Percentiles rank a stretch among this genome's conserved stretches.
phyloP scores from a whole-genome alignment of 495 filamentous ascomycete genomes.

The Tetracladium setigerum region DNA sequence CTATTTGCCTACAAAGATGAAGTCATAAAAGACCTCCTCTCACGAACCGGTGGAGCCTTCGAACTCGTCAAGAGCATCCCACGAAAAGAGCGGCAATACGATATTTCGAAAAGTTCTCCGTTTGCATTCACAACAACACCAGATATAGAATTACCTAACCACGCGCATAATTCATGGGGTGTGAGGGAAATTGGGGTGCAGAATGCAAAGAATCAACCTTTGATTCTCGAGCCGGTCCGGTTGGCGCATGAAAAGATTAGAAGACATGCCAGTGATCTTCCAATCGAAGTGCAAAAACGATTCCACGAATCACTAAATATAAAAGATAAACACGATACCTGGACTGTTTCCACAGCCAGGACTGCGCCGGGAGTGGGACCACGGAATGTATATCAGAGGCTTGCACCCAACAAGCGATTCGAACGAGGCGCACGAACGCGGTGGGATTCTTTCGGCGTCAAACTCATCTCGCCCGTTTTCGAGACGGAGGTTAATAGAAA shows the following conservation, averaged over 20 bases:
- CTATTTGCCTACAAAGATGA: constrained; percentile 12
- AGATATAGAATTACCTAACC: neutral
- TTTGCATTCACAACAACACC: neutral
- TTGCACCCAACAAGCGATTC: neutral
- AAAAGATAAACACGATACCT: constrained; percentile 2
- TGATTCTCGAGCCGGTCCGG: neutral
- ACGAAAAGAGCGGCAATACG: neutral
- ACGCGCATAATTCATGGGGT: constrained; percentile 12
- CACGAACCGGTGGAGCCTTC: too few species aligned
- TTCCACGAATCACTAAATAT: neutral
- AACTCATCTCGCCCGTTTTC: constrained; percentile 8
- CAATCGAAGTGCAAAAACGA: neutral
- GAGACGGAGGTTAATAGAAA: neutral
- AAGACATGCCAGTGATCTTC: neutral
- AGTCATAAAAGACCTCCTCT: too few species aligned
- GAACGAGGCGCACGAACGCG: neutral
- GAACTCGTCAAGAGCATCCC: neutral
- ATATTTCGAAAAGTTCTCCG: neutral
- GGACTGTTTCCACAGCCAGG: constrained; percentile 7
- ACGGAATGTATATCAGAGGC: constrained; percentile 2
- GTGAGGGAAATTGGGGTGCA: neutral
- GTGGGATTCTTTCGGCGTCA: constrained; percentile 16
- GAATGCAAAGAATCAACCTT: neutral
- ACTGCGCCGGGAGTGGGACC: constrained; percentile 11
- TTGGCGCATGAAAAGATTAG: neutral